Evolutionary conservation across 208 protist species (phyloP).

Genomic region (Crithidia thermophila): DNA sequence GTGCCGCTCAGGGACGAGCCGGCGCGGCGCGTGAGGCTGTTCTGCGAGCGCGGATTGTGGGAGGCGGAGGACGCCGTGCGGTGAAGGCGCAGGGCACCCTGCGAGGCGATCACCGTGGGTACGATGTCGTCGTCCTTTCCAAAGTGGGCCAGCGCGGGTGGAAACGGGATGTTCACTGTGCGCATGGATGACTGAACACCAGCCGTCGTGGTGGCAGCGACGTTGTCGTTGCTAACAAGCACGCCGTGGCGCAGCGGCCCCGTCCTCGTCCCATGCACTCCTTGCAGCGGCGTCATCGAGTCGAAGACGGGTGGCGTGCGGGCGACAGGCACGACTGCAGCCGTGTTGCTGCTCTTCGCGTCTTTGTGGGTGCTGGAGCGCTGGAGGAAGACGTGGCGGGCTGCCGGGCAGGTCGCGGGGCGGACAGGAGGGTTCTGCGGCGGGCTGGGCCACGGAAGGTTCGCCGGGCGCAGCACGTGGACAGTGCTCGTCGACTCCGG

Average conservation of each 20-base stretch:
- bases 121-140: not conserved
- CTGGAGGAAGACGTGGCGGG: not conserved
- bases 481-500: too few species aligned
- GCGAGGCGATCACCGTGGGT: not conserved
- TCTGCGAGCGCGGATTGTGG: too few species aligned
- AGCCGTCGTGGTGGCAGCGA: not conserved
- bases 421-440: not conserved
- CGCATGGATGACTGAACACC: not conserved
- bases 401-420: not conserved
- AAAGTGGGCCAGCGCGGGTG: not conserved
- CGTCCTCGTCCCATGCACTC: too few species aligned
- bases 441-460: too few species aligned
- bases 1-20: not conserved
- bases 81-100: not conserved
- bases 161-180: not conserved
- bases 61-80: not conserved
- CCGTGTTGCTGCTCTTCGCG: not conserved
- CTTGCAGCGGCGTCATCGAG: constrained; percentile 3
- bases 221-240: too few species aligned
- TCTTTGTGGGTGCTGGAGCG: not conserved
- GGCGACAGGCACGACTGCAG: not conserved
- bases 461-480: not conserved
- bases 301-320: not conserved
- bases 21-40: not conserved
- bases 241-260: too few species aligned